Evolutionary conservation across 75 land plant species (phyloP).

Genomic region (Isoetes taiwanensis): DNA sequence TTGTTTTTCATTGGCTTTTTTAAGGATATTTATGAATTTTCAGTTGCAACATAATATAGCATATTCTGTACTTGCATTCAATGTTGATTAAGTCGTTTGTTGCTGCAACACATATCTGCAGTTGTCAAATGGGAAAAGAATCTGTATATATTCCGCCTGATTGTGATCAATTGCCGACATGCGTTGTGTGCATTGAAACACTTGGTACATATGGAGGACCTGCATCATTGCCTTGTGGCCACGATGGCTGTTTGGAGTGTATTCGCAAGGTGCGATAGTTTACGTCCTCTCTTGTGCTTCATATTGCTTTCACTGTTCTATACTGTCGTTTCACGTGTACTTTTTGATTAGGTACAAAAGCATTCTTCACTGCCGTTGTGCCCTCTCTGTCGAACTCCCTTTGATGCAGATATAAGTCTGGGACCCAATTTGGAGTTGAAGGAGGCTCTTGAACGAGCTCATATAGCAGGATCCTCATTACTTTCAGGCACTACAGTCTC

Average conservation of each 20-base stretch:
- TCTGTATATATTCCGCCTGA: too few relatives aligned
- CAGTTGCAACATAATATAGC: too few relatives aligned
- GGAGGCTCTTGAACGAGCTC: slow-evolving; percentile 24
- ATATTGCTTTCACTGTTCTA: background rate
- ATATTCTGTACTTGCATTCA: too few relatives aligned
- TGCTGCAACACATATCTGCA: too few relatives aligned
- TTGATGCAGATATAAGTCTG: slow-evolving; percentile 28
- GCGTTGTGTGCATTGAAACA: slow-evolving; percentile 36
- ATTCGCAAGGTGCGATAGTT: slow-evolving; percentile 19
- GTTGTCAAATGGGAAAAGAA: too few relatives aligned
- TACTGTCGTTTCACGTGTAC: background rate
- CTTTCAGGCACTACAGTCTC: background rate
- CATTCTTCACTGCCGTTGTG: slow-evolving; percentile 28
- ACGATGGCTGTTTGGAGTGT: slow-evolving; percentile 39
- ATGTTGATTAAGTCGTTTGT: too few relatives aligned
- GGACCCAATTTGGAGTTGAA: slow-evolving; percentile 32
- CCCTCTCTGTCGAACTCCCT: slow-evolving; percentile 44
- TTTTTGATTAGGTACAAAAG: slow-evolving; percentile 20
- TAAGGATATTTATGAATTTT: too few relatives aligned
- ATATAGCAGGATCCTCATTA: background rate
- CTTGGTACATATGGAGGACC: slow-evolving; percentile 40
- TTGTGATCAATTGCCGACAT: slow-evolving; percentile 22
- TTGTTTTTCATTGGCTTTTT: too few relatives aligned
- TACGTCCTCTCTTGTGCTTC: background rate
- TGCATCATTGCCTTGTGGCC: slow-evolving; percentile 37